A percentile compares a stretch with the other conserved stretches of the same genome.
phyloP scores from a whole-genome alignment of 805 yeast species.

The Lachancea fermentati region DNA sequence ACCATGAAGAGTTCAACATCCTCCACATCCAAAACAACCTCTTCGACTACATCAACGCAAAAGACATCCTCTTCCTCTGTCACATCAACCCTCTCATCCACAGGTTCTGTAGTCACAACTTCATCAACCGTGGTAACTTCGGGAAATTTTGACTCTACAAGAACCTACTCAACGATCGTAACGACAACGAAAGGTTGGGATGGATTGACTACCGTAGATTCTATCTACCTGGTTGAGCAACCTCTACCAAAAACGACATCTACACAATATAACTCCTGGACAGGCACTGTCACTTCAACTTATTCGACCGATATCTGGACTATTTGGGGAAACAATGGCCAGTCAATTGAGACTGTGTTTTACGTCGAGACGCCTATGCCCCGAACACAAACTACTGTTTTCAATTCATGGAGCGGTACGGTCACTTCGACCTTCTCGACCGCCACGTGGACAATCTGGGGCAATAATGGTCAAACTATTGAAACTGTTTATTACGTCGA shows the following conservation, averaged over 20 bases:
- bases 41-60: not conserved
- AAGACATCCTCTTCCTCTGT: not conserved
- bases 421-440: constrained; percentile 9
- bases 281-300: constrained; percentile 5
- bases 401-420: constrained; percentile 3
- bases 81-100: constrained; percentile 11
- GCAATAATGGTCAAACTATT: constrained; percentile 11
- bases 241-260: constrained; percentile 5
- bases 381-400: not conserved
- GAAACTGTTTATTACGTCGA: constrained; percentile 8
- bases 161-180: constrained; percentile 6
- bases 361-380: constrained; percentile 8
- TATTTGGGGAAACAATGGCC: constrained; percentile 1
- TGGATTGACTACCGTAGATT: constrained; percentile 9
- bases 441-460: constrained; percentile 7
- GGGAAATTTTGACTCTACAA: constrained; percentile 1
- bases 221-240: constrained; percentile 8
- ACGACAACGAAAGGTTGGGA: constrained; percentile 1
- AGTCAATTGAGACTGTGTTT: constrained; percentile 8
- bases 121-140: not conserved
- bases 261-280: constrained; percentile 5
- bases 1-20: not conserved
- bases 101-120: not conserved
- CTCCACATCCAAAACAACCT: not conserved
- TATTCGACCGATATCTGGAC: constrained; percentile 4